A percentile compares a stretch with the other conserved stretches of the same genome.
Evolutionary conservation across 169 alveolate species (phyloP).

Genomic region (Plasmodium vinckei): DNA sequence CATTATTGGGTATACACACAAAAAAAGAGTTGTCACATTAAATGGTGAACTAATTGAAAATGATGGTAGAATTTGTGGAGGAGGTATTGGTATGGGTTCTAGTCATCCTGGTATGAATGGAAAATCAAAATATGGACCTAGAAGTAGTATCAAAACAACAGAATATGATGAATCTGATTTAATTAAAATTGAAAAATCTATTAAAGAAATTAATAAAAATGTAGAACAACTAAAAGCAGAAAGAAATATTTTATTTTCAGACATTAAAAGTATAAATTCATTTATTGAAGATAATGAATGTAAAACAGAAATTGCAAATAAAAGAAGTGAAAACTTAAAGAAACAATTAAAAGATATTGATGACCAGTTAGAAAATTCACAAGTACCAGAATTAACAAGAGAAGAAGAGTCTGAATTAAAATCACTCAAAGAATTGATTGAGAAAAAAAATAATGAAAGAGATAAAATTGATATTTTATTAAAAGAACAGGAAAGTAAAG

Average conservation of each 20-base stretch:
- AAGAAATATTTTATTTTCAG: conserved; percentile 12
- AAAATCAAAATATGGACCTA: neutral
- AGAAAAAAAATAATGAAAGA: conserved; percentile 74
- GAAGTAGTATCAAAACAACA: conserved; percentile 18
- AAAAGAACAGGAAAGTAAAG: conserved; percentile 53
- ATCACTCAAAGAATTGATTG: conserved; percentile 59
- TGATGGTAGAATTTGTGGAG: conserved; percentile 96
- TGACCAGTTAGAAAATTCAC: conserved; percentile 66
- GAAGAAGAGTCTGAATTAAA: conserved; percentile 71
- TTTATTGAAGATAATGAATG: conserved; percentile 71
- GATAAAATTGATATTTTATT: conserved; percentile 56
- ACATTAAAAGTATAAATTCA: conserved; percentile 32
- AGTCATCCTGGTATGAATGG: conserved; percentile 6
- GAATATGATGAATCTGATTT: conserved; percentile 63
- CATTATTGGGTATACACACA: conserved; percentile 87
- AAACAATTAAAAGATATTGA: conserved; percentile 68
- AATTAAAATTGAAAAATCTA: conserved; percentile 3
- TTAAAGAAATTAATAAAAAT: conserved; percentile 23
- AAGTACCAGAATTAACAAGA: conserved; percentile 60
- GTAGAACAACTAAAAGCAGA: conserved; percentile 26
- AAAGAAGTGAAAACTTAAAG: conserved; percentile 49
- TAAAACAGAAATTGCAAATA: conserved; percentile 57
- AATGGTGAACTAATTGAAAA: conserved; percentile 95
- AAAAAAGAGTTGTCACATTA: conserved; percentile 93
- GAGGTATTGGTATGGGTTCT: conserved; percentile 77